phyloP scores from a whole-genome alignment of 805 yeast species.

The Schwanniomyces polymorphus region DNA sequence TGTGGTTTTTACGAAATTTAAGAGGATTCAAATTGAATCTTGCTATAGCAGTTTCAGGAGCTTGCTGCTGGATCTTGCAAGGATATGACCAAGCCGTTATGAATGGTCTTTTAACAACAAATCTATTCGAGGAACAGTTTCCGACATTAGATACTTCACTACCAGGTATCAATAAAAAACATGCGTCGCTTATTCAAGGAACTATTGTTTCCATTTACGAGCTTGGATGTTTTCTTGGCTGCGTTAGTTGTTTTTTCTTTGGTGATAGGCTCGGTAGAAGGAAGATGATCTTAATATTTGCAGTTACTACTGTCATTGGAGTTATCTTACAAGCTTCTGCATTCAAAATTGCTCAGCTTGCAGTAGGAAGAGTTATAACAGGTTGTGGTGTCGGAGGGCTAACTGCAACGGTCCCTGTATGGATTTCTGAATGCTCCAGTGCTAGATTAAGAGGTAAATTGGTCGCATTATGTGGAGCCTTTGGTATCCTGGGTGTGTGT shows the following conservation, averaged over 20 bases:
- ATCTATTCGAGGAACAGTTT: not conserved
- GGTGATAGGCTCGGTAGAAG: conserved; percentile 35
- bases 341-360: conserved; percentile 16
- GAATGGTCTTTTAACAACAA: not conserved
- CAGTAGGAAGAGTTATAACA: conserved; percentile 11
- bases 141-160: not conserved
- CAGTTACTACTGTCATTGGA: conserved; percentile 26
- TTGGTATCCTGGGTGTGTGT: conserved; percentile 21
- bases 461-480: not conserved
- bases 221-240: conserved; percentile 22
- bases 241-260: conserved; percentile 26
- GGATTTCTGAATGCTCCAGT: conserved; percentile 70
- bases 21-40: too few relatives aligned
- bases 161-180: too few relatives aligned
- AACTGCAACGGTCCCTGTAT: conserved; percentile 74
- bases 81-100: not conserved
- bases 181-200: conserved; percentile 10
- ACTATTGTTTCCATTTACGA: conserved; percentile 28
- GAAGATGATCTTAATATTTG: conserved; percentile 24
- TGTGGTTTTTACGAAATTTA: too few relatives aligned
- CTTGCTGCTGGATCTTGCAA: too few relatives aligned
- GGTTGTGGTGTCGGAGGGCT: conserved; percentile 73
- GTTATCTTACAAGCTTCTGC: conserved; percentile 21
- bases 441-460: conserved; percentile 21
- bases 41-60: too few relatives aligned